A percentile compares a stretch with the other conserved stretches of the same genome.
These are phyloP conservation scores for Scedosporium aurantiacum DNA, from an alignment of 2,329 filamentous ascomycete genomes.

Conservation along the genomic window DNA sequence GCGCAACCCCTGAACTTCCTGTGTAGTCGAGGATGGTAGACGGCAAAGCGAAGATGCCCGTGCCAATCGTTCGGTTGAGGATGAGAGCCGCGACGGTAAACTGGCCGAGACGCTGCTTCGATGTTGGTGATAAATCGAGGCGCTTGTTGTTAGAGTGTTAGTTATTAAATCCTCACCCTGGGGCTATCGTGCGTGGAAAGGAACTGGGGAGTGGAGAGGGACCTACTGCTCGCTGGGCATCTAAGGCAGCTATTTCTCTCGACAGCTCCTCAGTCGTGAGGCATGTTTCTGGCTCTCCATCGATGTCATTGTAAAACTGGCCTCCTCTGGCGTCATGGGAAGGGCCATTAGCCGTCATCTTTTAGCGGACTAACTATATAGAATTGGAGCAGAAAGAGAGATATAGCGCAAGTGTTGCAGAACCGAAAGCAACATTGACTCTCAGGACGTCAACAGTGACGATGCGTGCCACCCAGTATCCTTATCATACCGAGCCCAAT, in stretches of 20 bases:
- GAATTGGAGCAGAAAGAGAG: no score
- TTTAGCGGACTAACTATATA: neutral
- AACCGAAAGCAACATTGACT: no score
- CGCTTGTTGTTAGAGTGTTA: neutral
- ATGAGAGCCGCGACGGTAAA: constrained; percentile 24
- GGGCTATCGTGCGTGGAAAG: neutral
- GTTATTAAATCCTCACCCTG: neutral
- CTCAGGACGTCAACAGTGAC: no score
- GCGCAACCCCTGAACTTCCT: constrained; percentile 19
- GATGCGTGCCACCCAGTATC: no score
- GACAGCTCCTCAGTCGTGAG: neutral
- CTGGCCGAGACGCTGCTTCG: constrained; percentile 18
- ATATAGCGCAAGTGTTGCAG: no score
- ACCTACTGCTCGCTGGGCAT: neutral
- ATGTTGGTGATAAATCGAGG: neutral
- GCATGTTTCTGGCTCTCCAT: neutral
- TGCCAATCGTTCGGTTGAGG: constrained; percentile 25
- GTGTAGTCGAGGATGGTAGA: constrained; percentile 21
- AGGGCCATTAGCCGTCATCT: neutral
- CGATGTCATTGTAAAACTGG: neutral
- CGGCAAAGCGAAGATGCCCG: constrained; percentile 25
- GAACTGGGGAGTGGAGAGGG: neutral
- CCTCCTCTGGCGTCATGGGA: neutral
- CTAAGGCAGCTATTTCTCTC: neutral
- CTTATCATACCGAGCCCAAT: no score